phyloP scores from a whole-genome alignment of 2,329 filamentous ascomycete genomes.

The Fusarium sp. region DNA sequence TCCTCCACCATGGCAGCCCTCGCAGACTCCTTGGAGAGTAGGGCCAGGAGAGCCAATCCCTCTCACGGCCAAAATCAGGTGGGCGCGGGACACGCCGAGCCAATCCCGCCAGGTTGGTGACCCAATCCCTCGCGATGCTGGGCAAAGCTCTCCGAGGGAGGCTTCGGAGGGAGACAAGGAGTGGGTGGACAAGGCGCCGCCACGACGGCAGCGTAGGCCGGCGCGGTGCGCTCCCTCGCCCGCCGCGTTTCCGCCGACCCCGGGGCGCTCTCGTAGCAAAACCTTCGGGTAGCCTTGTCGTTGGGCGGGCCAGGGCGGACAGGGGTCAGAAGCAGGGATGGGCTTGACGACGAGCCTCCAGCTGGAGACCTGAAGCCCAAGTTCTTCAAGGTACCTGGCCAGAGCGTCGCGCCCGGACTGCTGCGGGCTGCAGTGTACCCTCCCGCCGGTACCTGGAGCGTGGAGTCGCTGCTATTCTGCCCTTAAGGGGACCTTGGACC shows the following conservation, averaged over 20 bases:
- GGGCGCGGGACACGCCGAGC: slow-evolving; percentile 28
- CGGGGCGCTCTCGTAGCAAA: slow-evolving; percentile 44
- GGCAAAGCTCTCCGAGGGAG: slow-evolving; percentile 40
- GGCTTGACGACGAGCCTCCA: slow-evolving; percentile 34
- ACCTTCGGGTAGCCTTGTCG: slow-evolving; percentile 49
- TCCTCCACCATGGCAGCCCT: slow-evolving; percentile 41
- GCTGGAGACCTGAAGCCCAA: slow-evolving; percentile 43
- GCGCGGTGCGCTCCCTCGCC: slow-evolving; percentile 42
- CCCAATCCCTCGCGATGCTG: slow-evolving; percentile 30
- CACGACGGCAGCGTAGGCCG: slow-evolving; percentile 49
- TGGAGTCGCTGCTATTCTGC: slow-evolving; percentile 33
- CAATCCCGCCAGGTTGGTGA: slow-evolving; percentile 42
- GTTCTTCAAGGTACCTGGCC: slow-evolving; percentile 47
- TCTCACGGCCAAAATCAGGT: slow-evolving; percentile 33
- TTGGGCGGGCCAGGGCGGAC: slow-evolving; percentile 33
- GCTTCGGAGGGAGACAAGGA: slow-evolving; percentile 42
- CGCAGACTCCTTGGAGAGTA: slow-evolving; percentile 36
- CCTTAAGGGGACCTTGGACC: slow-evolving; percentile 34
- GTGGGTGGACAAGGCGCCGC: slow-evolving; percentile 48
- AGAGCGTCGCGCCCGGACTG: slow-evolving; percentile 26
- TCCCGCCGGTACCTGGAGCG: slow-evolving; percentile 26
- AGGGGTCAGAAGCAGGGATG: slow-evolving; percentile 46
- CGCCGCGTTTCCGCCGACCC: slow-evolving; percentile 24
- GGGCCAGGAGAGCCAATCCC: slow-evolving; percentile 35
- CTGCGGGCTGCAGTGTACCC: slow-evolving; percentile 23